Evolutionary conservation across 495 filamentous ascomycete species (phyloP).

Genomic region (Echria macrotheca): DNA sequence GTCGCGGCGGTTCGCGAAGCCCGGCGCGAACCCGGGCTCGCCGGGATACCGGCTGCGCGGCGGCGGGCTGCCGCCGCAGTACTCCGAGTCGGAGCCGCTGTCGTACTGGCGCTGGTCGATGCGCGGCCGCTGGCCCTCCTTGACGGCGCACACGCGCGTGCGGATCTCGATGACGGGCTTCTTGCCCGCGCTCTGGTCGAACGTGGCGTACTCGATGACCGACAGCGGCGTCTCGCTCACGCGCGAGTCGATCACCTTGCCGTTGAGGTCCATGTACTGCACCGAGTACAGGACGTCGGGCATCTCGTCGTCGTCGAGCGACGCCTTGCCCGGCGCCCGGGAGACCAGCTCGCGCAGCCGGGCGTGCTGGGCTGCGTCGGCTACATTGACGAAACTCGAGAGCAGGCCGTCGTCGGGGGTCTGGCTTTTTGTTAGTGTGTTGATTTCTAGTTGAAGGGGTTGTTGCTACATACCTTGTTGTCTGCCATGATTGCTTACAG

Average conservation of each 20-base stretch:
- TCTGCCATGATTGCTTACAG: too few relatives aligned
- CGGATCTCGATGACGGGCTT: conserved; percentile 33
- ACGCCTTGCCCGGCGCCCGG: neutral
- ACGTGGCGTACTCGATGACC: neutral
- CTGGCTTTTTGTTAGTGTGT: neutral
- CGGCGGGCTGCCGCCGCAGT: neutral
- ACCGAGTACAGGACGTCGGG: conserved; percentile 6
- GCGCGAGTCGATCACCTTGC: conserved; percentile 15
- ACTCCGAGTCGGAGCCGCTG: neutral
- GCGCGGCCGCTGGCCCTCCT: neutral
- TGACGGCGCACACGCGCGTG: conserved; percentile 20
- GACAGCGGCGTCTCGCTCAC: conserved; percentile 28
- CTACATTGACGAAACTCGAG: conserved; percentile 11
- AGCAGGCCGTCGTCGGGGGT: neutral
- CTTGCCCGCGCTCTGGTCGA: conserved; percentile 13
- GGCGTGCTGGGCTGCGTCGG: neutral
- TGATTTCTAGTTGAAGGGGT: too few relatives aligned
- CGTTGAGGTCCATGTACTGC: conserved; percentile 2
- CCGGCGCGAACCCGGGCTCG: too few relatives aligned
- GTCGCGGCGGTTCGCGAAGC: neutral
- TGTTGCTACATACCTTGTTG: too few relatives aligned
- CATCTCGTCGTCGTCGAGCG: conserved; percentile 18
- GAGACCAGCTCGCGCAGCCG: conserved; percentile 2
- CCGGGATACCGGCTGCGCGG: neutral
- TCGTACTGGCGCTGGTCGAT: neutral